Conservation (phyloP, 768 basidiomycete species). For the Sporobolomyces phaffii region DNA sequence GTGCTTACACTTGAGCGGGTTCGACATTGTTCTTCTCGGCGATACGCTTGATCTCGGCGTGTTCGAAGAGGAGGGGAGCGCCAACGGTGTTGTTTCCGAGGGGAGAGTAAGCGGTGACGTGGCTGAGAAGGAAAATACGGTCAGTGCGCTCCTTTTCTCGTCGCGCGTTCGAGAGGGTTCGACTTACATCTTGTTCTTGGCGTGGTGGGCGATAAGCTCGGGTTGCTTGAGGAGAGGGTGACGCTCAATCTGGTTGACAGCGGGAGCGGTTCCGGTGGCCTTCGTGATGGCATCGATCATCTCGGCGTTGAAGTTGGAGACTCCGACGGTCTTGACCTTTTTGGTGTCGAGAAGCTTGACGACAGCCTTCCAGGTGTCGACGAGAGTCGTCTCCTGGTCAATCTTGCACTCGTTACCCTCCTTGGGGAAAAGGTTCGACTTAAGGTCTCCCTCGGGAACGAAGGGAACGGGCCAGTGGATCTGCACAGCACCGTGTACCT, state of each 20-base stretch:
- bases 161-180: no score
- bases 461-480: slow-evolving; percentile 77
- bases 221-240: slow-evolving; percentile 70
- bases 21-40: slow-evolving; percentile 41
- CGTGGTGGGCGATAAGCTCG: slow-evolving; percentile 63
- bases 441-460: slow-evolving; percentile 47
- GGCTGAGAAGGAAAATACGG: slow-evolving; percentile 35
- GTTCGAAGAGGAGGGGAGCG: slow-evolving; percentile 25
- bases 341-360: slow-evolving; percentile 60
- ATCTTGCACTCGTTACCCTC: slow-evolving; percentile 54
- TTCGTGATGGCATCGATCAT: slow-evolving; percentile 62
- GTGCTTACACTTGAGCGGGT: slow-evolving; percentile 14
- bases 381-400: slow-evolving; percentile 58
- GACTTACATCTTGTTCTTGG: slow-evolving; percentile 46
- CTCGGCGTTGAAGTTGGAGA: slow-evolving; percentile 70
- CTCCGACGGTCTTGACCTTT: slow-evolving; percentile 65
- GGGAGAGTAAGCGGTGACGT: slow-evolving; percentile 64
- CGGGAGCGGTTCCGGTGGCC: slow-evolving; percentile 68
- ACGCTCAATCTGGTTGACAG: slow-evolving; percentile 69
- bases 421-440: slow-evolving; percentile 55
- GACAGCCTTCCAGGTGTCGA: slow-evolving; percentile 79
- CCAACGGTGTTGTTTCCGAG: slow-evolving; percentile 65
- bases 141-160: no score
- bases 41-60: slow-evolving; percentile 40
- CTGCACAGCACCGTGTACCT: no score